phyloP scores from a whole-genome alignment of 2,329 filamentous ascomycete genomes.

The Exophiala oligosperma region DNA sequence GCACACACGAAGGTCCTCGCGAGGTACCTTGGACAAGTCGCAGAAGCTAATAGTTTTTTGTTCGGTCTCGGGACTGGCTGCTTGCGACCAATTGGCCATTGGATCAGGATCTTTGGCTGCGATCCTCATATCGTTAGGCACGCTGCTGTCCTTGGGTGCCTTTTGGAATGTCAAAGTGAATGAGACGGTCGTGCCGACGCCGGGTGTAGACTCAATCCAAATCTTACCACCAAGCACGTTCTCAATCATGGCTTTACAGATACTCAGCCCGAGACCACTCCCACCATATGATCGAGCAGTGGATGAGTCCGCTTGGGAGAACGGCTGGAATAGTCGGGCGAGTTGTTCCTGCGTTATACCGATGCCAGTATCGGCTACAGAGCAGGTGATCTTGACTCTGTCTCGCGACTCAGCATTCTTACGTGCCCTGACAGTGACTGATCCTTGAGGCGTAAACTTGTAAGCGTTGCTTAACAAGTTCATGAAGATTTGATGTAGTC shows the following conservation, averaged over 20 bases:
- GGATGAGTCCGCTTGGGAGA: constrained; percentile 61
- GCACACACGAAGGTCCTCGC: constrained; percentile 79
- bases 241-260: constrained; percentile 63
- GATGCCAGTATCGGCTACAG: constrained; percentile 63
- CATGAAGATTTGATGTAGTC: constrained; percentile 68
- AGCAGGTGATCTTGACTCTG: constrained; percentile 40
- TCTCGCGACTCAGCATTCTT: constrained; percentile 37
- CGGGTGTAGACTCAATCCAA: constrained; percentile 55
- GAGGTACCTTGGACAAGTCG: constrained; percentile 71
- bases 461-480: constrained; percentile 64
- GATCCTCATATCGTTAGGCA: constrained; percentile 48
- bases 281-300: constrained; percentile 64
- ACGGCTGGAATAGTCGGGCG: constrained; percentile 59
- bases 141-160: constrained; percentile 62
- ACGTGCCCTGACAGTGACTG: constrained; percentile 47
- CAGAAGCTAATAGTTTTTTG: constrained; percentile 52
- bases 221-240: constrained; percentile 61
- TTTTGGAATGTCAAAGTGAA: constrained; percentile 88
- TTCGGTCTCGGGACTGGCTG: constrained; percentile 41
- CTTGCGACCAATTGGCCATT: constrained; percentile 58
- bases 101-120: constrained; percentile 50
- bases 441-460: constrained; percentile 60
- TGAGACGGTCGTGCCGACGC: constrained; percentile 57
- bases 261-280: constrained; percentile 60
- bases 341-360: constrained; percentile 68